Base-by-base conservation (phyloP, 2,329 filamentous ascomycete species). In the Aureobasidium sp. region DNA sequence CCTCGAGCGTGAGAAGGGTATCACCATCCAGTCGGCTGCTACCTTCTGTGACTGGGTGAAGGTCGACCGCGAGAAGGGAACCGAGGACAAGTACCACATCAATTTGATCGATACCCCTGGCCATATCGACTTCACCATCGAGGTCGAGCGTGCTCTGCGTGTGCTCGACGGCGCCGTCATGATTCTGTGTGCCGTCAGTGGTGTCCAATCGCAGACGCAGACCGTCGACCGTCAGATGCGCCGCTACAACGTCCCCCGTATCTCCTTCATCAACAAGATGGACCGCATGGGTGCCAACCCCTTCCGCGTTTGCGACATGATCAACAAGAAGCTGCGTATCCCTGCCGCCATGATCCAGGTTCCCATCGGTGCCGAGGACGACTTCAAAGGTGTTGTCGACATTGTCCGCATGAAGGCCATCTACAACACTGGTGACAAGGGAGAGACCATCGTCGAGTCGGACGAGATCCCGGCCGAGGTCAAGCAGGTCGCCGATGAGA, bases 181-280 rank as follows among this genome's bases (percentile, higher is more conserved):
- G 92, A 96, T 99, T 74, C 81, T 99, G 60, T 99, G 94, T 73
- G 94, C 94, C 64, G 94, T 97, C 63, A 95, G 90, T 69, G 94
- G 94, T 71, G 94, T 99, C 35, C 94, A 99, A 77, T 93, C 88
- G 71, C 94, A 99, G 77, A 99, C 94, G 21, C 96, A 96, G 68
- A 99, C 94, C 1, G 94, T 99, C 65, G 92, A 99, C 74, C 84
- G 94, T 68, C 94, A 99, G 79, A 99, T 99, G 94, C 90, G 91
- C 79, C 86, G 94, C 67, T 99, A 99, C 81, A 93, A 97, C 71
- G 87, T 99, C 64, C 94, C 94, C 63, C 84, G 94, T 68, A 86
- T 99, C 73, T 95, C 89, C 59, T 99, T 99, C 71, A 85, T 99
- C 73, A 99, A 99, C 80, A 99, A 99, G 82, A 97, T 99, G 93